Evolutionary conservation across 1,284 basidiomycete genomes (phyloP).

Genomic region (Vanrija humicola): DNA sequence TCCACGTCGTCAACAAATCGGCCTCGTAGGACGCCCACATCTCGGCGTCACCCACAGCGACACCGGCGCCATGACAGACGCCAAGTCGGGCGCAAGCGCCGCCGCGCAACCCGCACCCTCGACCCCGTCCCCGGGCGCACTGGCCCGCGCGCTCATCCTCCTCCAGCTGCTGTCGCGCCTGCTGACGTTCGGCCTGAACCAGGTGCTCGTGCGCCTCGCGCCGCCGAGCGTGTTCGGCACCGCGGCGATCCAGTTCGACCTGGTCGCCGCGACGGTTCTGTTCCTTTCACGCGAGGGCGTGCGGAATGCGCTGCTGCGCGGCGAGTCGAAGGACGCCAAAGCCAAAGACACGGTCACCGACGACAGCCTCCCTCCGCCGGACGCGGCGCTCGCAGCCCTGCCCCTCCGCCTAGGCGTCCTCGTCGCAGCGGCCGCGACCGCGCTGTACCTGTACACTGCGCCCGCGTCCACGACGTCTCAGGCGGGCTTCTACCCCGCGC

Average conservation of each 20-base stretch:
- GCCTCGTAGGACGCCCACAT: too few species aligned
- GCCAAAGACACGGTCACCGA: not conserved
- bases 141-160: constrained; percentile 70
- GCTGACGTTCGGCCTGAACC: constrained; percentile 84
- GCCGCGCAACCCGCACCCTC: not conserved
- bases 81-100: not conserved
- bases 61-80: not conserved
- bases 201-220: constrained; percentile 72
- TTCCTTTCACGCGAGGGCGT: constrained; percentile 90
- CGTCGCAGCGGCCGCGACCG: constrained; percentile 56
- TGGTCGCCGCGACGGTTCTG: constrained; percentile 80
- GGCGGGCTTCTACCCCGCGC: constrained; percentile 60
- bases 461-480: constrained; percentile 58
- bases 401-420: constrained; percentile 59
- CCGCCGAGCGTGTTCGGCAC: constrained; percentile 83
- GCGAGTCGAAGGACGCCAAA: not conserved
- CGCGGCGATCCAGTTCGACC: constrained; percentile 79
- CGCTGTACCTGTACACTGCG: constrained; percentile 56
- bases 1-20: not conserved
- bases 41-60: not conserved
- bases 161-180: constrained; percentile 80
- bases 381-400: constrained; percentile 50
- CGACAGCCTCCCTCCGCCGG: not conserved
- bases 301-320: constrained; percentile 66
- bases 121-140: constrained; percentile 35